phyloP scores from a whole-genome alignment of 192 early-diverging fungal genomes.

The Diversispora epigaea region DNA sequence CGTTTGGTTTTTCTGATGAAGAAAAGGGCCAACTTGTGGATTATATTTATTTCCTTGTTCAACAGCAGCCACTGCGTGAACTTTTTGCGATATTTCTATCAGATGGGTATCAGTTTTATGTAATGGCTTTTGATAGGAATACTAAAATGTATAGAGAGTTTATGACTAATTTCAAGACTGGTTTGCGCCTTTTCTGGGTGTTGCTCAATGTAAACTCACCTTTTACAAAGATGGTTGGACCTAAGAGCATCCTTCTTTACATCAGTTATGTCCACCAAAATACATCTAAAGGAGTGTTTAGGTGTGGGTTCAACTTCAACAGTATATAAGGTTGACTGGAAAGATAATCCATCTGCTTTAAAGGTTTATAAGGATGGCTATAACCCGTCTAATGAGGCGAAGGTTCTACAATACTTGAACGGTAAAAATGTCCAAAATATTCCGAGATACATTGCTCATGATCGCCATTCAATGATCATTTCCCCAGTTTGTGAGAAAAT shows the following conservation, averaged over 20 bases:
- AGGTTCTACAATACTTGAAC: neutral
- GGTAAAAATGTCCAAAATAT: neutral
- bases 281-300: slow-evolving; percentile 13
- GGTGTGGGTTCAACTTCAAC: slow-evolving; percentile 1
- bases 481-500: neutral
- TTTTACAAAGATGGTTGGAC: slow-evolving; percentile 3
- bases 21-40: neutral
- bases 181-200: slow-evolving; percentile 5
- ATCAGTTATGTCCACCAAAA: neutral
- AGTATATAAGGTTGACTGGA: slow-evolving; percentile 13
- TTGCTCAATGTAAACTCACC: neutral
- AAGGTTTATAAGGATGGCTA: neutral
- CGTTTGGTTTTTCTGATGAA: neutral
- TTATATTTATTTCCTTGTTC: slow-evolving; percentile 7
- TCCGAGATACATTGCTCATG: slow-evolving; percentile 2
- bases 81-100: slow-evolving; percentile 19
- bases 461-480: slow-evolving; percentile 6
- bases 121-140: slow-evolving; percentile 19
- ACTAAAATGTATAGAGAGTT: neutral
- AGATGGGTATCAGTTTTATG: slow-evolving; percentile 16
- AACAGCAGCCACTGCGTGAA: neutral
- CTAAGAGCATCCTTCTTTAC: neutral
- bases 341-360: slow-evolving; percentile 17
- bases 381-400: neutral
- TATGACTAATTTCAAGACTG: neutral